Conservation (phyloP, 2,329 filamentous ascomycete genomes). For the Botryotinia calthae region DNA sequence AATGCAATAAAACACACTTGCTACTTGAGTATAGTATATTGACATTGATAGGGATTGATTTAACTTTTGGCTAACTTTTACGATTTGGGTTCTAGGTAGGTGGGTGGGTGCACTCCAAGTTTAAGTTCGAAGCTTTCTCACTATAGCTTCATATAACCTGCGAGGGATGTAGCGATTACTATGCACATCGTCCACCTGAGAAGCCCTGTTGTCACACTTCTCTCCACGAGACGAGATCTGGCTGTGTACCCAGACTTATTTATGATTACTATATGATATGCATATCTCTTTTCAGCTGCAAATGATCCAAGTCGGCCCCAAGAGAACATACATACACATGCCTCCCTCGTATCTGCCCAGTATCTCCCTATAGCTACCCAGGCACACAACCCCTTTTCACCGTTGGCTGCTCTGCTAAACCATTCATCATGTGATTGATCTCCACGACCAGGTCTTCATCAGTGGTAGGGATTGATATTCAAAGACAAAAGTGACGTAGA, state of each 20-base stretch:
- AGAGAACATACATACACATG: background rate
- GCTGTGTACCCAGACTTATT: background rate
- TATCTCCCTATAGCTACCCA: background rate
- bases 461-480: background rate
- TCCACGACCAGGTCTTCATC: background rate
- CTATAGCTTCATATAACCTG: too few relatives aligned
- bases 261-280: background rate
- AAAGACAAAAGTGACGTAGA: conserved; percentile 10
- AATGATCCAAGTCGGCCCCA: background rate
- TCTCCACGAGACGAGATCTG: background rate
- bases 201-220: background rate
- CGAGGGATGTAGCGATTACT: too few relatives aligned
- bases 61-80: background rate
- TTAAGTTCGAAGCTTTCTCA: background rate
- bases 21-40: background rate
- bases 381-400: background rate
- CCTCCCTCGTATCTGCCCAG: background rate
- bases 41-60: background rate
- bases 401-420: background rate
- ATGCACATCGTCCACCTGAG: too few relatives aligned
- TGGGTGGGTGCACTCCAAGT: background rate
- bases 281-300: background rate
- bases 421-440: conserved; percentile 14
- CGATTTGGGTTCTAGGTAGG: background rate
- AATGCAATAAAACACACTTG: background rate